phyloP scores from a whole-genome alignment of 106 monocot genomes.

The Acorus gramineus region DNA sequence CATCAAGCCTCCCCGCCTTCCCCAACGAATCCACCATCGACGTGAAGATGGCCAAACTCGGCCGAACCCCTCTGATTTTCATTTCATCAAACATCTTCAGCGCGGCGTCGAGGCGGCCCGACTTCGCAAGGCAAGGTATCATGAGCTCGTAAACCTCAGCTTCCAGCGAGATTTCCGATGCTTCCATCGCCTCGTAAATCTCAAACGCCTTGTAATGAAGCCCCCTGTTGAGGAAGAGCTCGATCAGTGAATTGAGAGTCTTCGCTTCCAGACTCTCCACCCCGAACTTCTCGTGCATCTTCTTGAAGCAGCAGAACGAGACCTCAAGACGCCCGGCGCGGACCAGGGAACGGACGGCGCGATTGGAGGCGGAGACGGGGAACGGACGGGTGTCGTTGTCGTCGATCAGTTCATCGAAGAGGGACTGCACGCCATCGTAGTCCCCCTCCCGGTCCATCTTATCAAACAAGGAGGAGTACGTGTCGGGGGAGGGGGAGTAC shows the following conservation, averaged over 20 bases:
- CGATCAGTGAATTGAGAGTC: conserved; percentile 68
- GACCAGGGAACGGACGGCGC: conserved; percentile 33
- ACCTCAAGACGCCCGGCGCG: conserved; percentile 34
- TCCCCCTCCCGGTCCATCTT: conserved; percentile 31
- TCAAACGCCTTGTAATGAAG: conserved; percentile 90
- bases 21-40: conserved; percentile 70
- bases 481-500: conserved; percentile 33
- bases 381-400: not conserved
- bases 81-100: conserved; percentile 57
- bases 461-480: conserved; percentile 38
- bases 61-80: conserved; percentile 12
- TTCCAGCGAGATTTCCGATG: conserved; percentile 24
- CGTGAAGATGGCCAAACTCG: conserved; percentile 36
- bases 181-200: conserved; percentile 64
- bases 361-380: conserved; percentile 26
- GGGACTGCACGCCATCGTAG: conserved; percentile 29
- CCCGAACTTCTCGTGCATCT: conserved; percentile 33
- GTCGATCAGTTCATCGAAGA: conserved; percentile 49
- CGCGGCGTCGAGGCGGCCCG: conserved; percentile 74
- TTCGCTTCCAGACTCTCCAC: conserved; percentile 13
- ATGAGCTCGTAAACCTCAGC: conserved; percentile 57
- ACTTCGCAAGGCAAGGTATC: conserved; percentile 68
- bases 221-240: conserved; percentile 56
- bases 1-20: conserved; percentile 81
- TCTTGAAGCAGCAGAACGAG: conserved; percentile 70